Conservation (phyloP, 352 stramenopile species). For the Pythium plurisporium region DNA sequence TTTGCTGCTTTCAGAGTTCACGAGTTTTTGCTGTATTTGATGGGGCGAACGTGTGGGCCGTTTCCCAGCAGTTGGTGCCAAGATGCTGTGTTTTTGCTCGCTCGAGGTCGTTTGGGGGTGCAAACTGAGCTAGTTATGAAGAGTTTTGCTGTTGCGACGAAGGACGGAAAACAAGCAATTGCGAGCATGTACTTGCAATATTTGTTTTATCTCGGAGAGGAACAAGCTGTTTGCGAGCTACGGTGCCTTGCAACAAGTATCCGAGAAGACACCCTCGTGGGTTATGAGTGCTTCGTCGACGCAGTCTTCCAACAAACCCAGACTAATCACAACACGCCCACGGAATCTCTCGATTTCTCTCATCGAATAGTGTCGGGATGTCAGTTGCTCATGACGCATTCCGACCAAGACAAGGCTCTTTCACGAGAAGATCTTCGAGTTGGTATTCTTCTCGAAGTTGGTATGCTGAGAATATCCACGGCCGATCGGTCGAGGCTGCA, state of each 20-base stretch:
- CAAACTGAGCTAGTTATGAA: background rate
- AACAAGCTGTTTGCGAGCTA: background rate
- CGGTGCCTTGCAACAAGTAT: background rate
- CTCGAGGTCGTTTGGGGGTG: background rate
- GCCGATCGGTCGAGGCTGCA: background rate
- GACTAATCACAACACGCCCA: background rate
- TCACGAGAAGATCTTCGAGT: background rate
- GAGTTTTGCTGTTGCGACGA: conserved; percentile 5
- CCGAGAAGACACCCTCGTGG: background rate
- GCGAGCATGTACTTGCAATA: background rate
- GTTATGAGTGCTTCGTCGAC: conserved; percentile 7
- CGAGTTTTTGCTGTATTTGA: background rate
- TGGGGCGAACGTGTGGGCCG: background rate
- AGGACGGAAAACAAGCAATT: conserved; percentile 9
- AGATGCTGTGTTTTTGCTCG: conserved; percentile 4
- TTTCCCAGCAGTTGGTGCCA: conserved; percentile 19
- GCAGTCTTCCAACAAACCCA: background rate
- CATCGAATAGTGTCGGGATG: background rate
- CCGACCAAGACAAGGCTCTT: no score
- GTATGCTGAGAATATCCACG: background rate
- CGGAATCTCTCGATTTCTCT: background rate
- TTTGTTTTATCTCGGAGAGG: background rate
- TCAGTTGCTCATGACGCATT: background rate
- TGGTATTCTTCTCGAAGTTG: background rate
- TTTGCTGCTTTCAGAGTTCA: conserved; percentile 1